phyloP scores from a whole-genome alignment of 805 yeast genomes.

The Kregervanrija pseudodelftensis region DNA sequence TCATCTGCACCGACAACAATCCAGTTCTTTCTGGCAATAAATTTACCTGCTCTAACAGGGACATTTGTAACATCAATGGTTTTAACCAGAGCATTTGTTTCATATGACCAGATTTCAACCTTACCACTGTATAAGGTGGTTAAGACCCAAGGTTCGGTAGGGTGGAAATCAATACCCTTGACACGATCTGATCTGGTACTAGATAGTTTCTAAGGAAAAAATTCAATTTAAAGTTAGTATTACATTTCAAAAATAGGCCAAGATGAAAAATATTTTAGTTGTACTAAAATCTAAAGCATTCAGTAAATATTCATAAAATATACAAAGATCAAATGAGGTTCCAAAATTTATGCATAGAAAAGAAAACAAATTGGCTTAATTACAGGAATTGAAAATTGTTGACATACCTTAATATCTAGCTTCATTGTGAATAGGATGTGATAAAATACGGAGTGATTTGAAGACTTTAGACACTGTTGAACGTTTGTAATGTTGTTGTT shows the following conservation, averaged over 20 bases:
- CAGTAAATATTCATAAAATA: too few relatives aligned
- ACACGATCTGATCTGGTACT: constrained; percentile 93
- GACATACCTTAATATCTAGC: constrained; percentile 40
- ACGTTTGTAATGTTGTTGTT: too few relatives aligned
- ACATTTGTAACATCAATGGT: constrained; percentile 91
- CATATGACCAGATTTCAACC: constrained; percentile 92
- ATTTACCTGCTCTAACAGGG: constrained; percentile 93
- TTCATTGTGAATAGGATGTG: constrained; percentile 29
- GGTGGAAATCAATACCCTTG: constrained; percentile 97
- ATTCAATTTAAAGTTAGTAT: not conserved
- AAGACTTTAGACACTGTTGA: too few relatives aligned
- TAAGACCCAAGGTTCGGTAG: constrained; percentile 94
- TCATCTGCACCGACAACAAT: constrained; percentile 94
- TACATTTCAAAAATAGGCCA: not conserved
- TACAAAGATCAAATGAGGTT: too few relatives aligned
- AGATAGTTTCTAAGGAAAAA: constrained; percentile 57
- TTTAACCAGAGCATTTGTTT: constrained; percentile 75
- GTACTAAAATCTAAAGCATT: too few relatives aligned
- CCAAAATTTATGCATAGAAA: not conserved
- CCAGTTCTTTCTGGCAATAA: constrained; percentile 96
- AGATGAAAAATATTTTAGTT: too few relatives aligned
- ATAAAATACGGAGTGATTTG: too few relatives aligned
- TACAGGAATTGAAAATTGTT: not conserved
- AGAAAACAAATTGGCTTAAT: not conserved
- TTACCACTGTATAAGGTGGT: constrained; percentile 87